Base-by-base conservation (phyloP, 1,284 basidiomycete species). In the Boletus sp. region DNA sequence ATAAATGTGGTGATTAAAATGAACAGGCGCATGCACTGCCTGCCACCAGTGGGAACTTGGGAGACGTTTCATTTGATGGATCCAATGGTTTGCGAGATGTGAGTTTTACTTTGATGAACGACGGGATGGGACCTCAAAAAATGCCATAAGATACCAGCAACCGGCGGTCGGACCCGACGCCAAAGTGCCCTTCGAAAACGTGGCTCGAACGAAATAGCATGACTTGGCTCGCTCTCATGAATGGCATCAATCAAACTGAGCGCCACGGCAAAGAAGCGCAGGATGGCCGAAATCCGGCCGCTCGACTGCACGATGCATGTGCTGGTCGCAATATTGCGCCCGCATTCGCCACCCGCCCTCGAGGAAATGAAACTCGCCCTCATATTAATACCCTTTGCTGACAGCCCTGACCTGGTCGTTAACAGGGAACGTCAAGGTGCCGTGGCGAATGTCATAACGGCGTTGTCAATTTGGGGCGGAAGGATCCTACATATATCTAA, bases 401-500 rank as follows among this genome's bases (percentile, higher is more conserved):
- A 23, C 37, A 34, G 22, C 54, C 56, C 48, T 57, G 48, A 39
- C 40, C 10, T 26, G 23, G 35, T 29, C 36, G 13, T 35, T 36
- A n/a, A 33, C 39, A 33, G 6, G n/a, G 45, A 41, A 33, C 40
- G 7, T 38, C 26, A 45, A 39, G 36, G 36, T 30, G 42, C 38
- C 46, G 41, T 44, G 25, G 13, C 38, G 17, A 23, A 48, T 51
- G 44, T 58, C 49, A 60, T 48, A 48, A 58, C 40, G 43, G 26
- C 20, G 29, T 44, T 37, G 42, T 53, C 60, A 48, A 44, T 55
- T 57, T 22, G 46, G 48, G 51, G 30, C 30, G 16, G 44, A 48
- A 46, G 32, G 26, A 45, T 58, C 33, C 60, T 52, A 49, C 49
- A 49, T 43, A 49, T 50, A 49, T 43, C 19, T 57, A 36, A 7